Percentiles rank a stretch among this genome's conserved stretches.
Conservation (phyloP, 2,329 filamentous ascomycete genomes). For the Paracoccidioides lutzii region DNA sequence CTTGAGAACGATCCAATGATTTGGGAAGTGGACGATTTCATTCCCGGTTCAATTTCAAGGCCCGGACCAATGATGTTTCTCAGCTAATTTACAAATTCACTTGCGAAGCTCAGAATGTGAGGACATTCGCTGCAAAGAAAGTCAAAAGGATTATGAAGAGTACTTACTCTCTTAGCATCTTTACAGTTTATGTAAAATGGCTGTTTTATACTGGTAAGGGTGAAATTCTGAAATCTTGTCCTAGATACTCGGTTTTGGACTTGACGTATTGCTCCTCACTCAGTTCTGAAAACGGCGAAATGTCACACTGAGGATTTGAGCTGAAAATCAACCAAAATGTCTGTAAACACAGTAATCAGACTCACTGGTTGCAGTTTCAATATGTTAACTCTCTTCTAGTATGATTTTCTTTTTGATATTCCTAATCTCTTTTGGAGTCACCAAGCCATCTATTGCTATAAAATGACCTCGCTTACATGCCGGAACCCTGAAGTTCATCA, state of each 20-base stretch:
- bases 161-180: slow-evolving; percentile 7
- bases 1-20: slow-evolving; percentile 8
- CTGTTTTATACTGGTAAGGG: slow-evolving; percentile 10
- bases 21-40: slow-evolving; percentile 5
- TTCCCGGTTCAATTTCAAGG: slow-evolving; percentile 8
- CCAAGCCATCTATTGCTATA: slow-evolving; percentile 6
- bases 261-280: background rate
- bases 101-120: slow-evolving; percentile 11
- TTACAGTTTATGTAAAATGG: slow-evolving; percentile 11
- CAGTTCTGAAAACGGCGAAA: slow-evolving; percentile 14
- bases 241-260: background rate
- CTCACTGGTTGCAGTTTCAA: slow-evolving; percentile 11
- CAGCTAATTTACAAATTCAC: slow-evolving; percentile 8
- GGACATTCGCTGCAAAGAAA: slow-evolving; percentile 9
- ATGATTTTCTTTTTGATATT: background rate
- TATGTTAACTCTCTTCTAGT: slow-evolving; percentile 2
- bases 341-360: slow-evolving; percentile 9
- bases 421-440: slow-evolving; percentile 7
- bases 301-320: slow-evolving; percentile 9
- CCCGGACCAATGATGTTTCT: slow-evolving; percentile 12
- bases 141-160: slow-evolving; percentile 13
- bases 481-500: slow-evolving; percentile 10
- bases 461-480: slow-evolving; percentile 11
- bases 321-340: slow-evolving; percentile 10
- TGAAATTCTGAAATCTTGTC: background rate